phyloP scores from a whole-genome alignment of 352 stramenopile genomes.

The Saprolegnia diclina region DNA sequence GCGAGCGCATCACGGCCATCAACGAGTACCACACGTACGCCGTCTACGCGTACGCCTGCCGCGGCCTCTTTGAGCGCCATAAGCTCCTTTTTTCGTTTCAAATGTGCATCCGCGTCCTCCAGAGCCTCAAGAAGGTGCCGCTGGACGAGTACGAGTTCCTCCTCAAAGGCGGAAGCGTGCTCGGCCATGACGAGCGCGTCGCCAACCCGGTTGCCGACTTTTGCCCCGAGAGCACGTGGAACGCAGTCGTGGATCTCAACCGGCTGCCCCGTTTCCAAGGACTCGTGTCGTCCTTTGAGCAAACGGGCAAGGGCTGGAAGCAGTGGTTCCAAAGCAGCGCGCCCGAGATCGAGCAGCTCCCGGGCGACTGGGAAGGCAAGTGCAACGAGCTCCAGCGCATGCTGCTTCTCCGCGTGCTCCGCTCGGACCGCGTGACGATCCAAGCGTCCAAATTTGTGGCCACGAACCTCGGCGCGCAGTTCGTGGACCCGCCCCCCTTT shows the following conservation, averaged over 20 bases:
- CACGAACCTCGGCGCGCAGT: slow-evolving; percentile 86
- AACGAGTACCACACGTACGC: slow-evolving; percentile 95
- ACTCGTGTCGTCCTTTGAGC: slow-evolving; percentile 87
- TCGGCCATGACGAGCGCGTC: slow-evolving; percentile 53
- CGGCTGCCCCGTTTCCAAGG: slow-evolving; percentile 85
- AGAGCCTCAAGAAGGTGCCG: slow-evolving; percentile 88
- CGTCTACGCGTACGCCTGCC: slow-evolving; percentile 93
- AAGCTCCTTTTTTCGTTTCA: slow-evolving; percentile 95
- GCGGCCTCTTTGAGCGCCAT: slow-evolving; percentile 93
- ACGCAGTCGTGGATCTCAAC: slow-evolving; percentile 90
- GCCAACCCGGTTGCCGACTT: slow-evolving; percentile 85
- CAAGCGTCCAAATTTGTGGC: slow-evolving; percentile 88
- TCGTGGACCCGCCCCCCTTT: slow-evolving; percentile 91
- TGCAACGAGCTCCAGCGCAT: slow-evolving; percentile 92
- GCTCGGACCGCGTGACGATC: slow-evolving; percentile 88
- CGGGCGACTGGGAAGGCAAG: slow-evolving; percentile 90
- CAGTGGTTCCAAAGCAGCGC: slow-evolving; percentile 76
- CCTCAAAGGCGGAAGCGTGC: slow-evolving; percentile 77
- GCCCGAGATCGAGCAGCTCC: slow-evolving; percentile 88
- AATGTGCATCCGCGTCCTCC: slow-evolving; percentile 89
- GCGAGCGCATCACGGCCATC: slow-evolving; percentile 87
- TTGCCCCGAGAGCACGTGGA: slow-evolving; percentile 78
- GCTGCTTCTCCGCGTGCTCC: slow-evolving; percentile 90
- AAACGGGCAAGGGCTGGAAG: slow-evolving; percentile 74
- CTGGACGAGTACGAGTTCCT: slow-evolving; percentile 94